Evolutionary conservation across 495 filamentous ascomycete species (phyloP), one percentile per base, ranked within the genome.

Genomic region (Penicillium subrubescens): DNA sequence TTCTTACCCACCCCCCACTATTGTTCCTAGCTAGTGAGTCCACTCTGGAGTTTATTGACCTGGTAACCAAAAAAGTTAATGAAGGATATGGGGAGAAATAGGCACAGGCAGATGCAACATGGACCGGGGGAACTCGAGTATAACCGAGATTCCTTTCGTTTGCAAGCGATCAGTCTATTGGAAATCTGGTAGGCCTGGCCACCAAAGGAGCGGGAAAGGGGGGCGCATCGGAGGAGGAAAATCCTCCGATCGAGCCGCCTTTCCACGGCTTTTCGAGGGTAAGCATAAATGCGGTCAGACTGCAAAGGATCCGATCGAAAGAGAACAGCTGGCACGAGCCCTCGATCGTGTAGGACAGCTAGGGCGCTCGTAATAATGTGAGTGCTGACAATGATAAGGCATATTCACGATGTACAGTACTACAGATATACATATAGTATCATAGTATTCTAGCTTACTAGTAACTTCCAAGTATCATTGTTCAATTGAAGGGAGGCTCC

Each of bases 141-240:
- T 68, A 69, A 53, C 66, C 69, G 69, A 71, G 68, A 68, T 59
- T 59, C 59, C 56, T 62, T 34, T 54, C 33, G 6, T 25, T 23
- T 48, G 21, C 19, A 48, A 48, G 44, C 44, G 44, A 48, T 23
- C 19, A 44, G 12, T 41, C 12, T 5, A 41, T 41, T 41, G 17
- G 25, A 12, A 29, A 29, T n/a, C 15, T 33, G 52, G n/a, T 31
- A 37, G 53, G 56, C 48, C 48, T 48, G 48, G 23, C 27, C 48
- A 31, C 6, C 8, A 35, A 21, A 34, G 51, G 27, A 21, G 33
- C 19, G n/a, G 53, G 52, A 34, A 33, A 55, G 52, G n/a, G 53
- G 53, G 33, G 56, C 35, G 25, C 17, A 65, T 65, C 62, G 67
- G 70, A 64, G 67, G 29, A 55, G 50, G n/a, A 58, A 61, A 68